These are phyloP conservation scores for Quercus engelmannii DNA, from an alignment of 306 rosid genomes.

Conservation along the genomic window DNA sequence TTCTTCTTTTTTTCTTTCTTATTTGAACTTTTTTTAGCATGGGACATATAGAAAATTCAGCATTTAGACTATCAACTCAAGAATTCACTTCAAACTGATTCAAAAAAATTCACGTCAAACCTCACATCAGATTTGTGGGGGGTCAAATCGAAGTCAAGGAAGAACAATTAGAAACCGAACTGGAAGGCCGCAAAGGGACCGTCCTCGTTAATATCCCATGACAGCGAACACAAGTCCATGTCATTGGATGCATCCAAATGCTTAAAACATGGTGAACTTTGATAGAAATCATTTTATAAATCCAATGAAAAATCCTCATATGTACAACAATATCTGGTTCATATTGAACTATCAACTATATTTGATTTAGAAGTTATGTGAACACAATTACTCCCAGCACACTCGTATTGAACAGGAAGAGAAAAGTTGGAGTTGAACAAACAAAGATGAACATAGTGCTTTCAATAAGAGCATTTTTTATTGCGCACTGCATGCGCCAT, in stretches of 20 bases:
- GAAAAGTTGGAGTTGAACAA: neutral
- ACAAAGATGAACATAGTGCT: neutral
- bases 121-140: too few relatives aligned
- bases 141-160: too few relatives aligned
- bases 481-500: too few relatives aligned
- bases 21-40: too few relatives aligned
- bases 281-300: neutral
- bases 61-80: too few relatives aligned
- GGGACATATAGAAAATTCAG: too few relatives aligned
- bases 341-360: constrained; percentile 2
- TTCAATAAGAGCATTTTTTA: neutral
- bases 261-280: neutral
- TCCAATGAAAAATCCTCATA: neutral
- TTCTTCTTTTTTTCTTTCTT: too few relatives aligned
- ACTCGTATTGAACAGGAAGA: neutral
- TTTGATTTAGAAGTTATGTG: neutral
- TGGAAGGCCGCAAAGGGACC: too few relatives aligned
- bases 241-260: neutral
- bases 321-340: neutral
- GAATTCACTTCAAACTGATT: too few relatives aligned
- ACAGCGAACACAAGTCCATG: constrained; percentile 1
- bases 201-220: neutral
- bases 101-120: too few relatives aligned
- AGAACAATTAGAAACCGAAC: too few relatives aligned
- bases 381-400: neutral